A percentile compares a stretch with the other conserved stretches of the same genome.
Conservation (phyloP, 768 basidiomycete species). For the Phanerochaete carnosa region DNA sequence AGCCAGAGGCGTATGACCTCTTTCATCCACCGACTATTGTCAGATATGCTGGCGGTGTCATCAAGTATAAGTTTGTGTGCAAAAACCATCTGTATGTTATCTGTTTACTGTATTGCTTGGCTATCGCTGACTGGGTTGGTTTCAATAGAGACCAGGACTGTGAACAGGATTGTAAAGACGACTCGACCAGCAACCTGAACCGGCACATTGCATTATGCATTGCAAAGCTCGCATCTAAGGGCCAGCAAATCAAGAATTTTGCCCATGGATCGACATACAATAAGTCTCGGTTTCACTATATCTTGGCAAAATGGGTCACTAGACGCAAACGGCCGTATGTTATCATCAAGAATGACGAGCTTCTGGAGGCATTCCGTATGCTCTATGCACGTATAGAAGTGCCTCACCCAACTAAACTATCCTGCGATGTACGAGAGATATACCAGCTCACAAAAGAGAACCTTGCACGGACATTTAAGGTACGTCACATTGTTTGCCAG, state of each 20-base stretch:
- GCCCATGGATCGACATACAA: constrained; percentile 5
- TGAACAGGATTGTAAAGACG: not conserved
- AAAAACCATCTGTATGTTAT: not conserved
- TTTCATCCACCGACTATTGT: not conserved
- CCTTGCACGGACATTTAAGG: not conserved
- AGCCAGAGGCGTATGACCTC: not conserved
- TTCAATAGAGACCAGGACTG: not conserved
- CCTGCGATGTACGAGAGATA: not conserved
- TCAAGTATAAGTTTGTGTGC: not conserved
- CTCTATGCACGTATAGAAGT: constrained; percentile 2
- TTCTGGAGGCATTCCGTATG: not conserved
- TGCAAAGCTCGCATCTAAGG: not conserved
- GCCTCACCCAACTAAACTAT: not conserved
- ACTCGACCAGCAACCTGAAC: constrained; percentile 9
- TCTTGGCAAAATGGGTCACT: not conserved
- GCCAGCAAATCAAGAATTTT: not conserved
- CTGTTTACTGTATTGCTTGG: too few relatives aligned
- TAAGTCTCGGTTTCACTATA: not conserved
- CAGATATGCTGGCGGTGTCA: not conserved
- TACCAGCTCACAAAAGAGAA: not conserved
- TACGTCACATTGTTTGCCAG: not conserved
- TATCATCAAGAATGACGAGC: constrained; percentile 4
- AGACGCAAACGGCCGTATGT: constrained; percentile 4
- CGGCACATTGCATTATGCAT: constrained; percentile 3
- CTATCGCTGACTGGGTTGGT: too few relatives aligned